Base-by-base conservation (phyloP, 768 basidiomycete genomes). In the Rubroboletus satanas region DNA sequence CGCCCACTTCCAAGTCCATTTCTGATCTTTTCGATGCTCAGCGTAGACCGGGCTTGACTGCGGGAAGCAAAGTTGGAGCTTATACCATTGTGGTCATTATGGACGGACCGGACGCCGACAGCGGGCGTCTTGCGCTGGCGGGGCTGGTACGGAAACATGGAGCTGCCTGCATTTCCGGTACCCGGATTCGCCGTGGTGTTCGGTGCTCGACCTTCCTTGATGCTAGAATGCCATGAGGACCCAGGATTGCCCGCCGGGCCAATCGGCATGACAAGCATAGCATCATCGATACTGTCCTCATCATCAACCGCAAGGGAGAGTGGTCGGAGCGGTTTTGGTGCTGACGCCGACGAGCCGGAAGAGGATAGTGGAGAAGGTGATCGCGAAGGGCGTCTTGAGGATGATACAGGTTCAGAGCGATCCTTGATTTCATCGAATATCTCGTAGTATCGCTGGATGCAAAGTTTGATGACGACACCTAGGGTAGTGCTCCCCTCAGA, bases 371-470 rank as follows among this genome's bases (percentile, higher is more conserved):
- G 68, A 4, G 70, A 72, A 28, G 66, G 56, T 7, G 72, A 65
- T 32, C 70, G 68, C 7, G 66, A 69, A 21, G 62, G 49, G 28
- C 23, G 54, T 41, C 52, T 52, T 3, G 48, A 36, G 14, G 71
- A 73, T 2, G 73, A 72, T 14, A 81, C 58, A 4, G 83, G 83
- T 60, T 91, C 89, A 55, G 78, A 79, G 15, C 83, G 80, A 71
- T 92, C 91, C 53, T 69, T 72, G n/a, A 87, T 71, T 61, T 93
- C 91, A 65, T 92, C 90, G 61, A 93, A 93, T 31, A 93, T 75
- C 66, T 93, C 91, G 67, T 86, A 92, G 67, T 93, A 93, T 41
- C 82, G 82, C 62, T 87, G 80, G 48, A 93, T 91, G 68, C 88
- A 93, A 41, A 90, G 72, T 65, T 84, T 84, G 68, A 92, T 75